Percentiles rank a stretch among this genome's conserved stretches.
phyloP scores from a whole-genome alignment of 805 yeast genomes.

The Nakazawaea populi region DNA sequence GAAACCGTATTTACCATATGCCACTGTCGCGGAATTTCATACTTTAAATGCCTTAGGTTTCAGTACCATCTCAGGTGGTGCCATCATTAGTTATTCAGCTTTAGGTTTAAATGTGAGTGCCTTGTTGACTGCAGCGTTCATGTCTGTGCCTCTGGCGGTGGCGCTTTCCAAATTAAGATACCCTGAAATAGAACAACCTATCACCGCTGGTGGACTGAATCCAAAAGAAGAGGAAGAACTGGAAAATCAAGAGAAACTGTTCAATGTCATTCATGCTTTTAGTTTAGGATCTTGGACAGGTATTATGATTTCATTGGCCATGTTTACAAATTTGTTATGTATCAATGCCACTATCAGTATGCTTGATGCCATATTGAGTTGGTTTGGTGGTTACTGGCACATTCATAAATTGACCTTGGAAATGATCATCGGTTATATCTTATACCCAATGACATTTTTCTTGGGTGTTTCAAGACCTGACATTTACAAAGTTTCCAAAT shows the following conservation, averaged over 20 bases:
- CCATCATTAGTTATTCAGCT: conserved; percentile 56
- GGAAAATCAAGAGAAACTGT: conserved; percentile 22
- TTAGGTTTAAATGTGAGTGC: conserved; percentile 60
- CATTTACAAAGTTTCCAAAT: conserved; percentile 41
- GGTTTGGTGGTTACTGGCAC: conserved; percentile 62
- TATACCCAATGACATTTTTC: conserved; percentile 56
- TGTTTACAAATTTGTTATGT: conserved; percentile 53
- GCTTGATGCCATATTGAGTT: conserved; percentile 47
- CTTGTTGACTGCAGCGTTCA: conserved; percentile 59
- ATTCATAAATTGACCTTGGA: conserved; percentile 46
- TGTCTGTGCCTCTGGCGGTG: conserved; percentile 62
- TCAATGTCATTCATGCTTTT: conserved; percentile 39
- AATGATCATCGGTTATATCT: conserved; percentile 49
- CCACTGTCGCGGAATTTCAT: conserved; percentile 57
- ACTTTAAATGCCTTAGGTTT: conserved; percentile 60
- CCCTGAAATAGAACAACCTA: conserved; percentile 53
- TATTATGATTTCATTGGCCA: conserved; percentile 47
- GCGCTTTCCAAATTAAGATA: conserved; percentile 54
- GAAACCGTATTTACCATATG: conserved; percentile 52
- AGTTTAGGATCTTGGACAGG: conserved; percentile 49
- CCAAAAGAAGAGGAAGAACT: conserved; percentile 34
- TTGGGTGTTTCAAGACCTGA: conserved; percentile 52
- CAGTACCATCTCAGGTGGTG: conserved; percentile 61
- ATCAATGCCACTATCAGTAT: conserved; percentile 55
- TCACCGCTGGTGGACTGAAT: conserved; percentile 43